Percentiles rank a stretch among this genome's conserved stretches.
These are phyloP conservation scores for Serendipita sp. DNA, from an alignment of 768 basidiomycete genomes.

Conservation along the genomic window DNA sequence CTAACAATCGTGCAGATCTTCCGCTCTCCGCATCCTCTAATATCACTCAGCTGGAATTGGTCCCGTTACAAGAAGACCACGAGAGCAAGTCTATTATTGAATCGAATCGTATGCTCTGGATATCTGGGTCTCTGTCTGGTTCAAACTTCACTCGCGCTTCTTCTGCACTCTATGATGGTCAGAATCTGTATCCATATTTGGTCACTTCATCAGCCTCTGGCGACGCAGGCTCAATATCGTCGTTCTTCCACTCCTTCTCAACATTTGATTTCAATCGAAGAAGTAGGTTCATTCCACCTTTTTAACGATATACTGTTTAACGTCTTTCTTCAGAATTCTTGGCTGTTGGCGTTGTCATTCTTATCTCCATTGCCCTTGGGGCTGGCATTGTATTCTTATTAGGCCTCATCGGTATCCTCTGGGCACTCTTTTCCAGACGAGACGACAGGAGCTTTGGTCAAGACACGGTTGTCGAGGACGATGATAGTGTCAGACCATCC, in stretches of 20 bases:
- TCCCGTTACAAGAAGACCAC: slow-evolving; percentile 73
- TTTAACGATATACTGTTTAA: slow-evolving; percentile 7
- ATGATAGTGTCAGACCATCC: slow-evolving; percentile 67
- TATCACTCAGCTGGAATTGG: slow-evolving; percentile 75
- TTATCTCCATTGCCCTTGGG: slow-evolving; percentile 93
- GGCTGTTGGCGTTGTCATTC: slow-evolving; percentile 81
- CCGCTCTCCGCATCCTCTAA: slow-evolving; percentile 39
- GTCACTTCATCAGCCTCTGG: slow-evolving; percentile 51
- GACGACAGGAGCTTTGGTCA: slow-evolving; percentile 38
- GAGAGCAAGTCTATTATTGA: slow-evolving; percentile 53
- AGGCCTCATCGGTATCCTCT: slow-evolving; percentile 68
- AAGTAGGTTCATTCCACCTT: slow-evolving; percentile 31
- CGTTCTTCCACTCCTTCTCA: slow-evolving; percentile 69
- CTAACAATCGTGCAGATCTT: slow-evolving; percentile 29
- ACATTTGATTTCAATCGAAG: slow-evolving; percentile 58
- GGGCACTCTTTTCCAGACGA: slow-evolving; percentile 72
- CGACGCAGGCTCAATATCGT: slow-evolving; percentile 49
- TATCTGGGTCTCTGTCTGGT: slow-evolving; percentile 63
- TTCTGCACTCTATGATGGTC: slow-evolving; percentile 75
- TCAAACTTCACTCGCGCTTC: slow-evolving; percentile 64
- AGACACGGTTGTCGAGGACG: slow-evolving; percentile 49
- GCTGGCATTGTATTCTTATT: slow-evolving; percentile 86
- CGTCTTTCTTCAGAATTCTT: slow-evolving; percentile 47
- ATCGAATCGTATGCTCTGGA: slow-evolving; percentile 74
- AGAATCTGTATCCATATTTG: slow-evolving; percentile 67